Conservation (phyloP, 805 yeast species). For the Barnettozyma siamensis region DNA sequence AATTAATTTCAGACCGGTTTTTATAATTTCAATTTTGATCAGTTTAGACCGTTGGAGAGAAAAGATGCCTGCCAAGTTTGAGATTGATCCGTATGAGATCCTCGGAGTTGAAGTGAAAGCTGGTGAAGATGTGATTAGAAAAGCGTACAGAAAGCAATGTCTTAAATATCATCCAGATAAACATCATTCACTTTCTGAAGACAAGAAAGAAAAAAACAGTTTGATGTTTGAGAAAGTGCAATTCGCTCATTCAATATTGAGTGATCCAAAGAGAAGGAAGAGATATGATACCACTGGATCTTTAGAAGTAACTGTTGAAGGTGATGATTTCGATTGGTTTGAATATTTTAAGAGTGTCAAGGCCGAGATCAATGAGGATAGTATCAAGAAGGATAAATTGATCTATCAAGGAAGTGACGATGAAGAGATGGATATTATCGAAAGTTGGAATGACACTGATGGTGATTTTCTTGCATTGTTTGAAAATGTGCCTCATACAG, state of each 20-base stretch:
- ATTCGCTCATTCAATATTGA: slow-evolving; percentile 64
- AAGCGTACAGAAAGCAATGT: slow-evolving; percentile 60
- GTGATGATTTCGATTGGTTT: slow-evolving; percentile 44
- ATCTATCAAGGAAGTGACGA: slow-evolving; percentile 59
- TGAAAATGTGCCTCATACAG: slow-evolving; percentile 75
- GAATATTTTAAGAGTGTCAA: slow-evolving; percentile 46
- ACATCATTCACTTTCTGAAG: slow-evolving; percentile 29
- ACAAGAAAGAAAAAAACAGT: slow-evolving; percentile 30
- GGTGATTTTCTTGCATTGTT: slow-evolving; percentile 70
- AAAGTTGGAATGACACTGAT: slow-evolving; percentile 47
- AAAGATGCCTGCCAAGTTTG: slow-evolving; percentile 34
- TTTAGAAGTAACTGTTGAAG: slow-evolving; percentile 34
- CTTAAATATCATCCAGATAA: slow-evolving; percentile 71
- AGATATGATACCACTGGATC: slow-evolving; percentile 70
- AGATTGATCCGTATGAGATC: slow-evolving; percentile 56
- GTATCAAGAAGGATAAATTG: slow-evolving; percentile 62
- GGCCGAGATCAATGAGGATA: slow-evolving; percentile 49
- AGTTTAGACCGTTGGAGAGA: too few relatives aligned
- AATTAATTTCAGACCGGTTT: too few relatives aligned
- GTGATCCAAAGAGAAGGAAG: slow-evolving; percentile 49
- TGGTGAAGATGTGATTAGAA: slow-evolving; percentile 53
- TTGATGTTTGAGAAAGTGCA: slow-evolving; percentile 61
- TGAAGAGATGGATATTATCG: slow-evolving; percentile 57
- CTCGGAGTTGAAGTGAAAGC: slow-evolving; percentile 38
- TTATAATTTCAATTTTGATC: too few relatives aligned